phyloP scores from a whole-genome alignment of 257 asterid genomes.

The Ilex aquifolium region DNA sequence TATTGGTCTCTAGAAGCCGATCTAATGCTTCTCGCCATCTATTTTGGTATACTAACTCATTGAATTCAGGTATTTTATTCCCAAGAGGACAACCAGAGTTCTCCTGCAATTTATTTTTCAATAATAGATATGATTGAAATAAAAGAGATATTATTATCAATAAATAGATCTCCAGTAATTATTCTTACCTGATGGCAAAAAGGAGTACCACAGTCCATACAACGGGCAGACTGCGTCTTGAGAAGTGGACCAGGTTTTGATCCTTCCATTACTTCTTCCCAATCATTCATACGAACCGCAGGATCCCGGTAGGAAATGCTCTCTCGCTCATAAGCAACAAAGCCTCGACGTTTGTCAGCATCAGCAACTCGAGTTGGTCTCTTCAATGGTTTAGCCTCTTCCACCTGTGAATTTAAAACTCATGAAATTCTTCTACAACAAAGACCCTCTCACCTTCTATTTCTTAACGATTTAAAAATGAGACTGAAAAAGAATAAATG shows the following conservation, averaged over 20 bases:
- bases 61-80: slow-evolving; percentile 96
- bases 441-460: no score
- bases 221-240: slow-evolving; percentile 94
- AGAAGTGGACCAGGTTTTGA: slow-evolving; percentile 81
- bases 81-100: slow-evolving; percentile 99
- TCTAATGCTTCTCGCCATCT: slow-evolving; percentile 99
- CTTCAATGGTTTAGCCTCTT: slow-evolving; percentile 32
- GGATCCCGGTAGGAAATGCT: slow-evolving; percentile 87
- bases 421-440: not conserved
- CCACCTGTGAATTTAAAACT: slow-evolving; percentile 40
- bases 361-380: slow-evolving; percentile 69
- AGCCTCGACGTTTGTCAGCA: slow-evolving; percentile 86
- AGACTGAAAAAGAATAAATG: no score
- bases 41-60: slow-evolving; percentile 94
- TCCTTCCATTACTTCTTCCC: slow-evolving; percentile 93
- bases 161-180: not conserved
- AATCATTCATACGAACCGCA: slow-evolving; percentile 61
- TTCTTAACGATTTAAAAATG: no score
- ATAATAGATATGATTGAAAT: not conserved
- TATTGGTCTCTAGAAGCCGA: slow-evolving; percentile 97
- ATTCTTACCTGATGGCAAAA: slow-evolving; percentile 87
- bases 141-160: not conserved
- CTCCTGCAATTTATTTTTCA: slow-evolving; percentile 44
- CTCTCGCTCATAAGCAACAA: slow-evolving; percentile 87
- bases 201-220: slow-evolving; percentile 99